These are phyloP conservation scores for Penicillium sp. DNA, from an alignment of 2,329 filamentous ascomycete species.

Conservation along the genomic window DNA sequence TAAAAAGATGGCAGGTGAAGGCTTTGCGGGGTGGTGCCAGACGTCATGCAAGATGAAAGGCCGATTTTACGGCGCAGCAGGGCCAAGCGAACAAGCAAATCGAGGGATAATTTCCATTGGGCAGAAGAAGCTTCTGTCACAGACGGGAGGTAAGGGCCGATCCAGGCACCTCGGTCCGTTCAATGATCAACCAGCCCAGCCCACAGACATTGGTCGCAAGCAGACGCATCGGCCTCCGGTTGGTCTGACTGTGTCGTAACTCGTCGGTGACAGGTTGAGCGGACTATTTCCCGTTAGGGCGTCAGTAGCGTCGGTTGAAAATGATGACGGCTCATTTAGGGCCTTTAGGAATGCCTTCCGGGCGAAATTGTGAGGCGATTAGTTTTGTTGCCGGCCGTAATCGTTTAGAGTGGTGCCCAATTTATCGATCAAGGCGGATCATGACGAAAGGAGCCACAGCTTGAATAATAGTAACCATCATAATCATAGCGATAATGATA, in stretches of 20 bases:
- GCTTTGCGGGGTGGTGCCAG: constrained; percentile 11
- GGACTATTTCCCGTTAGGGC: constrained; percentile 1
- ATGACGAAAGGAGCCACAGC: neutral
- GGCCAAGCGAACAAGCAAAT: constrained; percentile 7
- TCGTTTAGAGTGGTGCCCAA: constrained; percentile 5
- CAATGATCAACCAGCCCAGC: constrained; percentile 11
- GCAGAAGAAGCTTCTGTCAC: constrained; percentile 11
- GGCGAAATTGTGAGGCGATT: neutral
- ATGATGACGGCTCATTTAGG: neutral
- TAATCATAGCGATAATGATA: neutral
- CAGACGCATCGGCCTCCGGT: constrained; percentile 1
- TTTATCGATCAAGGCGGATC: constrained; percentile 1
- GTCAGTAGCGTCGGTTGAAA: constrained; percentile 1
- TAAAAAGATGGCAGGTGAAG: neutral
- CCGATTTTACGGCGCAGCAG: constrained; percentile 10
- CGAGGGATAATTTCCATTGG: constrained; percentile 4
- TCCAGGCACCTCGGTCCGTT: constrained; percentile 16
- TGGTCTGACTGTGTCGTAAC: neutral
- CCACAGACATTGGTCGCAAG: constrained; percentile 1
- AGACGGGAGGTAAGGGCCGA: constrained; percentile 22
- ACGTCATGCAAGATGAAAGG: constrained; percentile 8
- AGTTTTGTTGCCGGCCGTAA: neutral
- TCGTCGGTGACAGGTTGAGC: constrained; percentile 6
- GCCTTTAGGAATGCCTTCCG: neutral
- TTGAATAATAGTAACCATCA: neutral